Percentiles rank a stretch among this genome's conserved stretches.
phyloP scores from a whole-genome alignment of 148 eudicot genomes.

The Heliamphora exappendiculata region DNA sequence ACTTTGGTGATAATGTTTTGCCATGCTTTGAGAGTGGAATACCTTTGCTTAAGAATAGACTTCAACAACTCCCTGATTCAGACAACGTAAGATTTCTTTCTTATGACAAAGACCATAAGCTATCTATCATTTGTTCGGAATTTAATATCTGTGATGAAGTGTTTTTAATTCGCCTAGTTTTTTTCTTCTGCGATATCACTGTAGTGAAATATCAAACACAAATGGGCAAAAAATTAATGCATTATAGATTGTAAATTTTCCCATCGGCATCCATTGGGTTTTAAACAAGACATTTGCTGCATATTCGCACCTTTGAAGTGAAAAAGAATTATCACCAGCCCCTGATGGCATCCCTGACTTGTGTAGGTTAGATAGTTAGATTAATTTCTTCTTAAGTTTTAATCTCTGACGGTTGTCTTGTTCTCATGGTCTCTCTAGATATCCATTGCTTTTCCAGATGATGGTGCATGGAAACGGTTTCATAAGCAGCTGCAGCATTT shows the following conservation, averaged over 20 bases:
- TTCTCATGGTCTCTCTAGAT: slow-evolving; percentile 40
- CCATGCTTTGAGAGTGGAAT: slow-evolving; percentile 99
- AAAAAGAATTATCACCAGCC: too few relatives aligned
- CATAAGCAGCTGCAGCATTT: slow-evolving; percentile 97
- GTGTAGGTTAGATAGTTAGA: not conserved
- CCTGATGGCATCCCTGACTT: not conserved
- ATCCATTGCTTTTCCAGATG: slow-evolving; percentile 95
- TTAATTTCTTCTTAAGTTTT: not conserved
- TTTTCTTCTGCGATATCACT: not conserved
- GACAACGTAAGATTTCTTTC: slow-evolving; percentile 59
- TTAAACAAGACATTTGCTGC: not conserved
- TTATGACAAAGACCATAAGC: not conserved
- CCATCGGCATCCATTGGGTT: not conserved
- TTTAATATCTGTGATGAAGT: not conserved
- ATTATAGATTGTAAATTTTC: not conserved
- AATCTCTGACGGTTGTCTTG: not conserved
- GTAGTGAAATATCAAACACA: not conserved
- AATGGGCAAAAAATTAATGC: not conserved
- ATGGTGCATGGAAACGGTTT: slow-evolving; percentile 99
- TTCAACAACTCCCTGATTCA: slow-evolving; percentile 90
- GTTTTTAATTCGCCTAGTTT: slow-evolving; percentile 1
- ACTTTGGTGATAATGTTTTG: slow-evolving; percentile 89
- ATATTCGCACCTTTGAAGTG: too few relatives aligned
- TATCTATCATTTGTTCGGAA: not conserved
- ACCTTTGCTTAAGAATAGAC: slow-evolving; percentile 81